These are phyloP conservation scores for Eleusine indica DNA, from an alignment of 176 grass and related monocot species.

Conservation along the genomic window DNA sequence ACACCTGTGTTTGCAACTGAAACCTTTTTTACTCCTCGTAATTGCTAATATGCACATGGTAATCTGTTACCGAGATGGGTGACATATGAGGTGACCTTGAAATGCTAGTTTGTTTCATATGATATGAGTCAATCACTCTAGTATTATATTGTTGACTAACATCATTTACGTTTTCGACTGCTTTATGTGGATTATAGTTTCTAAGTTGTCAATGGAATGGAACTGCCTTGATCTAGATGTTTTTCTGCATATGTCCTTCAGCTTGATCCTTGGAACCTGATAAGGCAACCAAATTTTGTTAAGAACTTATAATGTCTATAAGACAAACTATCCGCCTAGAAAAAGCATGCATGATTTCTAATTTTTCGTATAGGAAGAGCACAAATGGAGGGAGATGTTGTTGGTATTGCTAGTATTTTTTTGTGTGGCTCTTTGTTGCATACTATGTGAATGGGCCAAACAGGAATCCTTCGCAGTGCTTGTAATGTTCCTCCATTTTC, in stretches of 20 bases:
- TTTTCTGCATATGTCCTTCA: slow-evolving; percentile 37
- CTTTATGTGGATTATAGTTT: slow-evolving; percentile 33
- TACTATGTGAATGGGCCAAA: not conserved
- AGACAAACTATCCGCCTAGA: slow-evolving; percentile 21
- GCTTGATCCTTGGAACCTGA: slow-evolving; percentile 62
- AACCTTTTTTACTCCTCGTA: not conserved
- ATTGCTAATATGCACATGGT: slow-evolving; percentile 24
- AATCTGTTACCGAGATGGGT: slow-evolving; percentile 13
- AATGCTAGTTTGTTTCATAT: slow-evolving; percentile 33
- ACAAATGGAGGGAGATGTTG: not conserved
- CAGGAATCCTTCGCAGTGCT: not conserved
- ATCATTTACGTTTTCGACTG: slow-evolving; percentile 21
- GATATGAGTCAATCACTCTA: slow-evolving; percentile 24
- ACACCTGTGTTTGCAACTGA: not conserved
- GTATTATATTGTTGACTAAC: slow-evolving; percentile 19
- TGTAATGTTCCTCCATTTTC: not conserved
- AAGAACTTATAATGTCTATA: slow-evolving; percentile 17
- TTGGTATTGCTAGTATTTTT: slow-evolving; percentile 13
- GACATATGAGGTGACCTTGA: not conserved
- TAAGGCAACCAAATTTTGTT: slow-evolving; percentile 30
- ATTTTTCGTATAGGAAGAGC: not conserved
- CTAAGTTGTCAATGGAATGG: slow-evolving; percentile 21
- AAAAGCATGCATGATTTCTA: slow-evolving; percentile 38
- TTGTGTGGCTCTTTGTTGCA: slow-evolving; percentile 14
- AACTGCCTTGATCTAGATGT: slow-evolving; percentile 30